phyloP scores from a whole-genome alignment of 2,329 filamentous ascomycete species.

The Dothideomycetes sp. region DNA sequence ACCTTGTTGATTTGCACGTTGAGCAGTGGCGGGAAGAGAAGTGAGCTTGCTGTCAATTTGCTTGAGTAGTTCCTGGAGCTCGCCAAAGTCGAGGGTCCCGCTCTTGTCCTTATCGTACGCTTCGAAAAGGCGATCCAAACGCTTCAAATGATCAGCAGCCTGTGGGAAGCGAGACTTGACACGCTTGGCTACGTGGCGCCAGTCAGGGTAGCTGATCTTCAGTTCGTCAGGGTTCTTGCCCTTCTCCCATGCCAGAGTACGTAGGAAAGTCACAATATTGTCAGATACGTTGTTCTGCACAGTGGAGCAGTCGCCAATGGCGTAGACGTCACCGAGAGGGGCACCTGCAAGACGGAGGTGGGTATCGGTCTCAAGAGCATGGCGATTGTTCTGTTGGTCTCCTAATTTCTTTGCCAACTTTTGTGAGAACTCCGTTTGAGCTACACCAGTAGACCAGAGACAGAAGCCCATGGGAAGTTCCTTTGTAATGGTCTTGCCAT shows the following conservation, averaged over 20 bases:
- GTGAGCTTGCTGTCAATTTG: conserved; percentile 95
- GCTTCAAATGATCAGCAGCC: conserved; percentile 72
- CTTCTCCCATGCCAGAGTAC: conserved; percentile 80
- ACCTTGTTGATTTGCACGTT: conserved; percentile 93
- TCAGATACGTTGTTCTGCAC: conserved; percentile 96
- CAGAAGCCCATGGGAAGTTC: conserved; percentile 95
- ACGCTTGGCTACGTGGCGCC: conserved; percentile 71
- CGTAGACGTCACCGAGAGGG: conserved; percentile 88
- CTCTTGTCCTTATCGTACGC: conserved; percentile 89
- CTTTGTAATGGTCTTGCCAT: conserved; percentile 69
- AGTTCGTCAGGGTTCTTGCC: conserved; percentile 84
- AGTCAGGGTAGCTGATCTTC: conserved; percentile 76
- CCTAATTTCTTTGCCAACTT: conserved; percentile 63
- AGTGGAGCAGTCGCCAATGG: conserved; percentile 89
- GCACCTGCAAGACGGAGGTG: conserved; percentile 83
- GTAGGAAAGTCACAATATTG: conserved; percentile 81
- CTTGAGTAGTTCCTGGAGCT: conserved; percentile 74
- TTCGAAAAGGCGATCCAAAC: conserved; percentile 81
- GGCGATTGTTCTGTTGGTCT: conserved; percentile 69
- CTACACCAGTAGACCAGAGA: conserved; percentile 91
- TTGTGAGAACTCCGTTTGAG: conserved; percentile 72
- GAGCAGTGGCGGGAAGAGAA: conserved; percentile 85
- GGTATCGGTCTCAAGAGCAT: conserved; percentile 87
- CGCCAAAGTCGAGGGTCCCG: conserved; percentile 87
- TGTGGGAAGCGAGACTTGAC: conserved; percentile 89